Evolutionary conservation across 768 basidiomycete species (phyloP).

Genomic region (Xerocomellus chrysenteron): DNA sequence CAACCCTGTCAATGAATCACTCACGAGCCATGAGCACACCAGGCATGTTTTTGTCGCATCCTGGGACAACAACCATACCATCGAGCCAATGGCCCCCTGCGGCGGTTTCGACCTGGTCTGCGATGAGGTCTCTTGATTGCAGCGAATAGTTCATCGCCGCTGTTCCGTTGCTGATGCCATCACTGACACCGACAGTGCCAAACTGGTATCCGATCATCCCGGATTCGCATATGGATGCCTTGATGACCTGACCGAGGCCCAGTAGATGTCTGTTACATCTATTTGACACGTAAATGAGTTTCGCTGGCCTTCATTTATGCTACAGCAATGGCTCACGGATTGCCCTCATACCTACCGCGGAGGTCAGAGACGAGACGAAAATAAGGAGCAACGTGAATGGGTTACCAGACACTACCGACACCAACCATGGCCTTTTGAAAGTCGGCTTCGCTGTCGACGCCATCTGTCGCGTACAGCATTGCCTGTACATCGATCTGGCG

Average conservation of each 20-base stretch:
- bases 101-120: slow-evolving; percentile 94
- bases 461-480: slow-evolving; percentile 99
- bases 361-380: slow-evolving; percentile 13
- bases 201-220: slow-evolving; percentile 94
- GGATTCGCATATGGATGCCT: slow-evolving; percentile 68
- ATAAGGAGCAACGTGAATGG: slow-evolving; percentile 12
- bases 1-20: slow-evolving; percentile 30
- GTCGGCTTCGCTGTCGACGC: slow-evolving; percentile 75
- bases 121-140: slow-evolving; percentile 96
- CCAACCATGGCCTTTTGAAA: slow-evolving; percentile 98
- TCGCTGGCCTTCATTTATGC: background rate
- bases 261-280: slow-evolving; percentile 97
- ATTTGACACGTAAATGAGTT: slow-evolving; percentile 5
- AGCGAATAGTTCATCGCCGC: slow-evolving; percentile 93
- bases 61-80: slow-evolving; percentile 95
- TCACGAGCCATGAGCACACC: slow-evolving; percentile 94
- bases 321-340: slow-evolving; percentile 66
- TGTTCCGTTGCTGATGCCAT: slow-evolving; percentile 99
- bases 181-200: slow-evolving; percentile 95
- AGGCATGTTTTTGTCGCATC: slow-evolving; percentile 99
- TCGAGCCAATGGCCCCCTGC: slow-evolving; percentile 98
- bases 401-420: slow-evolving; percentile 93
- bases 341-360: slow-evolving; percentile 88
- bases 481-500: slow-evolving; percentile 52
- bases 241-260: slow-evolving; percentile 83